Evolutionary conservation across 2,329 filamentous ascomycete species (phyloP).

Genomic region (Ophiostoma quercus): DNA sequence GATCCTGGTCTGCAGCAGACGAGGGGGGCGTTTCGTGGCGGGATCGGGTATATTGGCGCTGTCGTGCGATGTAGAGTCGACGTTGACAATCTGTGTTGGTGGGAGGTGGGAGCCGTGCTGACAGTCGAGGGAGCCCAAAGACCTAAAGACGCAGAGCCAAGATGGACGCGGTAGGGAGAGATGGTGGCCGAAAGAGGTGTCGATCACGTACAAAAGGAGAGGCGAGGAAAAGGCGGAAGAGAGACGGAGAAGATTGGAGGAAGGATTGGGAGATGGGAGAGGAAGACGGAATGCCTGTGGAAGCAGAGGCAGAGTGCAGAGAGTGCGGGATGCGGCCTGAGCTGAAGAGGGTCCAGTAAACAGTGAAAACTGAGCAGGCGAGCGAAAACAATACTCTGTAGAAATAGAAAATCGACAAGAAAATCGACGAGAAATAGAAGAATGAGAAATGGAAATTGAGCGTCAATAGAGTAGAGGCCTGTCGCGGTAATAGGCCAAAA

Average conservation of each 20-base stretch:
- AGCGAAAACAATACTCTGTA: background rate
- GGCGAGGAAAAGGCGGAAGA: background rate
- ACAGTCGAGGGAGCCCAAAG: slow-evolving; percentile 2
- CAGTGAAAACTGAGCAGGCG: background rate
- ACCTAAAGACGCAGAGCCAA: background rate
- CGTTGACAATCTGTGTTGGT: background rate
- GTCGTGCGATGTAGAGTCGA: background rate
- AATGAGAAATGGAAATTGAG: background rate
- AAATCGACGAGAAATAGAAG: slow-evolving; percentile 9
- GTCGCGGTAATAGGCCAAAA: slow-evolving; percentile 10
- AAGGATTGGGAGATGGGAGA: background rate
- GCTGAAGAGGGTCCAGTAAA: slow-evolving; percentile 2
- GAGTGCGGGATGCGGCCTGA: slow-evolving; percentile 12
- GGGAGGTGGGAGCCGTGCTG: background rate
- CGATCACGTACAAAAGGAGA: slow-evolving; percentile 1
- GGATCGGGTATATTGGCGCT: slow-evolving; percentile 5
- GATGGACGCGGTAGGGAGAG: background rate
- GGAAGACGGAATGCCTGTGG: background rate
- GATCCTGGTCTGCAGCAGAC: background rate
- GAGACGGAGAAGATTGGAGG: background rate
- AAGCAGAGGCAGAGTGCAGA: background rate
- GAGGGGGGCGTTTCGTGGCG: slow-evolving; percentile 6
- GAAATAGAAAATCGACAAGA: background rate
- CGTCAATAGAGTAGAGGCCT: background rate
- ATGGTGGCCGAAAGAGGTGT: slow-evolving; percentile 5